A percentile compares a stretch with the other conserved stretches of the same genome.
Evolutionary conservation across 2,329 filamentous ascomycete genomes (phyloP).

Genomic region (Penicillium sp.): DNA sequence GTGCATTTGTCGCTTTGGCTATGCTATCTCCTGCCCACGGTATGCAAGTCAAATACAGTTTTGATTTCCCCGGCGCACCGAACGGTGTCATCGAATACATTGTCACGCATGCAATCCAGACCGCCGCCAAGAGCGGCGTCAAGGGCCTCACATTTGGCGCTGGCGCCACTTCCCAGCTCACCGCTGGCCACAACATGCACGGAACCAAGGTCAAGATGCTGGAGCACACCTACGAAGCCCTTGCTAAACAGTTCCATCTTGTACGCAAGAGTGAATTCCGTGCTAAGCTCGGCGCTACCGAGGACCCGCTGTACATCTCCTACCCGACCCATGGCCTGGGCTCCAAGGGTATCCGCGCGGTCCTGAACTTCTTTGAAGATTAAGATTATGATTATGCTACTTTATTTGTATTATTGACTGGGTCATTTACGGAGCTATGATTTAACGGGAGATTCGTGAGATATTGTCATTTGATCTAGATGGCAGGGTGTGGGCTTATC

Average conservation of each 20-base stretch:
- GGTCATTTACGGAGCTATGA: constrained; percentile 4
- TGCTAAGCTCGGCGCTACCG: constrained; percentile 80
- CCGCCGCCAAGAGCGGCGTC: constrained; percentile 57
- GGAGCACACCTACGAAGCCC: constrained; percentile 74
- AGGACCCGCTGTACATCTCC: constrained; percentile 83
- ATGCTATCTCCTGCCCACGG: constrained; percentile 77
- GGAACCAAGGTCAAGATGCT: constrained; percentile 78
- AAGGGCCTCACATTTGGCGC: constrained; percentile 80
- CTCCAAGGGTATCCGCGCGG: constrained; percentile 75
- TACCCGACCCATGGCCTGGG: constrained; percentile 85
- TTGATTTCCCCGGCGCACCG: constrained; percentile 86
- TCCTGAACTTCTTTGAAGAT: constrained; percentile 84
- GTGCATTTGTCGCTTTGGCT: constrained; percentile 76
- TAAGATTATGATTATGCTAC: constrained; percentile 42
- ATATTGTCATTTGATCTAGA: background rate
- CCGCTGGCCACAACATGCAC: constrained; percentile 75
- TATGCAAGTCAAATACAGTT: constrained; percentile 94
- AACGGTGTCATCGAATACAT: constrained; percentile 83
- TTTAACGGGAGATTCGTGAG: constrained; percentile 6
- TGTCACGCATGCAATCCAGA: constrained; percentile 68
- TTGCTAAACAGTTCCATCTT: constrained; percentile 78
- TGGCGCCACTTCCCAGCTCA: constrained; percentile 71
- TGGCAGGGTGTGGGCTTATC: background rate
- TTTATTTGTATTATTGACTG: background rate
- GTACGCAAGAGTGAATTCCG: constrained; percentile 85